These are phyloP conservation scores for Neurospora africana DNA, from an alignment of 495 filamentous ascomycete genomes.

Conservation along the genomic window DNA sequence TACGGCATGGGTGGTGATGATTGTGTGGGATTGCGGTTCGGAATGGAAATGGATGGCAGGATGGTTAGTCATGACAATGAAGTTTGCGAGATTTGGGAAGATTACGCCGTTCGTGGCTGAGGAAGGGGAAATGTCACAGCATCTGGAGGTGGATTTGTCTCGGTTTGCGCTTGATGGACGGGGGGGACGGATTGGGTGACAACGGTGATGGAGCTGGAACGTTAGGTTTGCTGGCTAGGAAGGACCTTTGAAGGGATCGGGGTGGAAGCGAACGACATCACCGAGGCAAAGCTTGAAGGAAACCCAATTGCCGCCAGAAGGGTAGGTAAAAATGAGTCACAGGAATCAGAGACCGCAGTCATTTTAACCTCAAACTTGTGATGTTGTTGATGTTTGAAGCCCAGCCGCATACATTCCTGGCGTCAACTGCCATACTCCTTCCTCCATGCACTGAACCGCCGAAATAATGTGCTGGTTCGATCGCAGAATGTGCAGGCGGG, in stretches of 20 bases:
- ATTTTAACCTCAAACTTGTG: neutral
- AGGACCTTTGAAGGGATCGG: neutral
- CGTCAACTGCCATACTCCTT: neutral
- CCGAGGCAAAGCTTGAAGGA: neutral
- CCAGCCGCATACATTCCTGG: neutral
- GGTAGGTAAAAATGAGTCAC: neutral
- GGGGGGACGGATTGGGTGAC: neutral
- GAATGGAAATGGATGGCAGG: neutral
- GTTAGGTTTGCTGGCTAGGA: neutral
- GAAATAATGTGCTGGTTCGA: neutral
- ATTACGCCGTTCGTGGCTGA: neutral
- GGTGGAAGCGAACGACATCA: neutral
- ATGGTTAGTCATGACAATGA: neutral
- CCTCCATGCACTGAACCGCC: neutral
- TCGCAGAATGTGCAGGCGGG: neutral
- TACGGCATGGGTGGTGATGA: neutral
- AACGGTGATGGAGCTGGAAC: neutral
- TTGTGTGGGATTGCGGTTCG: neutral
- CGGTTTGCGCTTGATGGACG: neutral
- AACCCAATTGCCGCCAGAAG: neutral
- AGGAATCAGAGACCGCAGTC: neutral
- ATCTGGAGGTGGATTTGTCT: neutral
- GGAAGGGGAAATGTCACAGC: neutral
- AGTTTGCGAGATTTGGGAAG: neutral
- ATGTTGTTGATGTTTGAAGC: neutral